phyloP scores from a whole-genome alignment of 2,329 filamentous ascomycete species.

The Trichoderma sp. region DNA sequence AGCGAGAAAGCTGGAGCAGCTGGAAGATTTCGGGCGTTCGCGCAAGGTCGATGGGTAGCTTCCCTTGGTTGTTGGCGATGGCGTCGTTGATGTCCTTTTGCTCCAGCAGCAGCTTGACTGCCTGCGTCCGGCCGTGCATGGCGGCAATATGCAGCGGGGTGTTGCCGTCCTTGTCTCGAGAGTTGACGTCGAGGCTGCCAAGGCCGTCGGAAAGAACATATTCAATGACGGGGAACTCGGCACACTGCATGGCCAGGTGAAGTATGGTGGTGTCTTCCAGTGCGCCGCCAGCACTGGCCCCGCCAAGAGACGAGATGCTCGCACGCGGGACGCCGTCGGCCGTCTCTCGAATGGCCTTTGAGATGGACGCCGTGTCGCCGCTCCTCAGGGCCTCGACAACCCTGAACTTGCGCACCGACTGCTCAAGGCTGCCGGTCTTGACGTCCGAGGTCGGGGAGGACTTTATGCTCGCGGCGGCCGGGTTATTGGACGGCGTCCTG shows the following conservation, averaged over 20 bases:
- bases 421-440: slow-evolving; percentile 70
- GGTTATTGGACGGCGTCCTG: slow-evolving; percentile 46
- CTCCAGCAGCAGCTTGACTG: slow-evolving; percentile 83
- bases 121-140: slow-evolving; percentile 73
- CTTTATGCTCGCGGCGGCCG: slow-evolving; percentile 26
- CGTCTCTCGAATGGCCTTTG: slow-evolving; percentile 76
- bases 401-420: slow-evolving; percentile 91
- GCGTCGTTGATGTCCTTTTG: slow-evolving; percentile 86
- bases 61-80: slow-evolving; percentile 79
- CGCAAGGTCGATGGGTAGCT: slow-evolving; percentile 83
- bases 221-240: slow-evolving; percentile 88
- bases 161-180: slow-evolving; percentile 90
- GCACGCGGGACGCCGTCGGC: slow-evolving; percentile 54
- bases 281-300: slow-evolving; percentile 46
- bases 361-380: slow-evolving; percentile 88
- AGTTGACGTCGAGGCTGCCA: slow-evolving; percentile 76
- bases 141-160: slow-evolving; percentile 89
- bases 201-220: slow-evolving; percentile 82
- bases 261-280: slow-evolving; percentile 86
- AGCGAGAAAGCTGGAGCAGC: slow-evolving; percentile 85
- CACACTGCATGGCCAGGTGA: slow-evolving; percentile 93
- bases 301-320: slow-evolving; percentile 59
- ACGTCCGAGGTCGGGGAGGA: slow-evolving; percentile 42
- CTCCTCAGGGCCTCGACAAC: slow-evolving; percentile 89
- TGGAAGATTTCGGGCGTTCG: slow-evolving; percentile 95